Evolutionary conservation across 345 rosid genomes (phyloP).

Genomic region (Ceriops decandra): DNA sequence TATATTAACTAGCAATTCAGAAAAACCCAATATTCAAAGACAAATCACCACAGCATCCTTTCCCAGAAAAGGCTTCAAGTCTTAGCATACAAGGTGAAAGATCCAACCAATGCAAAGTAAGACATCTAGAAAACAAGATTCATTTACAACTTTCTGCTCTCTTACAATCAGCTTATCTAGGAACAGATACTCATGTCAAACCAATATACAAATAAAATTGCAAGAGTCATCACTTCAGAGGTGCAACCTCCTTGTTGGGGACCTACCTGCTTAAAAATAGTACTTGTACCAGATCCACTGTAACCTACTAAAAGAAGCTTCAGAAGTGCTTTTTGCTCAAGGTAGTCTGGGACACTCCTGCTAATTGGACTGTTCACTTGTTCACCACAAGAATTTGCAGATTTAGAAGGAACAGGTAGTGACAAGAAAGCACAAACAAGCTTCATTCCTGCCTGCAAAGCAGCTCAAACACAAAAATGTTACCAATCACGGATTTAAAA

Average conservation of each 20-base stretch:
- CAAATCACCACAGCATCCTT: too few species aligned
- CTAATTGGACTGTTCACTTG: slow-evolving; percentile 42
- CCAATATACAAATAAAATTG: too few species aligned
- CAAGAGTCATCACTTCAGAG: too few species aligned
- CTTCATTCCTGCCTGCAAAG: slow-evolving; percentile 82
- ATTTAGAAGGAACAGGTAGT: slow-evolving; percentile 88
- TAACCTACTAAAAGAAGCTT: slow-evolving; percentile 86
- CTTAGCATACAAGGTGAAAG: too few species aligned
- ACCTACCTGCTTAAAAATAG: slow-evolving; percentile 91
- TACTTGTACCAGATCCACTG: slow-evolving; percentile 94
- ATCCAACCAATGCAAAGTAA: too few species aligned
- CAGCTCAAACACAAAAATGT: background rate
- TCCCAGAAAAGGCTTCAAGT: too few species aligned
- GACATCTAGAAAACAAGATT: too few species aligned
- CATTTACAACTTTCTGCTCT: too few species aligned
- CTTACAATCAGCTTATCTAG: too few species aligned
- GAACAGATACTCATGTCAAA: too few species aligned
- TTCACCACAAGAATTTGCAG: slow-evolving; percentile 55
- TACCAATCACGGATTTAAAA: background rate
- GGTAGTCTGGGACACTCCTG: slow-evolving; percentile 71
- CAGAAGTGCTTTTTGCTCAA: slow-evolving; percentile 66
- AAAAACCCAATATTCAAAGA: too few species aligned
- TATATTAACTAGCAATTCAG: too few species aligned
- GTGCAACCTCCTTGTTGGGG: slow-evolving; percentile 2
- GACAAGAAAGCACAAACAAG: slow-evolving; percentile 89